Base-by-base conservation (phyloP, 129 eudicot genomes). In the Flaveria robusta region DNA sequence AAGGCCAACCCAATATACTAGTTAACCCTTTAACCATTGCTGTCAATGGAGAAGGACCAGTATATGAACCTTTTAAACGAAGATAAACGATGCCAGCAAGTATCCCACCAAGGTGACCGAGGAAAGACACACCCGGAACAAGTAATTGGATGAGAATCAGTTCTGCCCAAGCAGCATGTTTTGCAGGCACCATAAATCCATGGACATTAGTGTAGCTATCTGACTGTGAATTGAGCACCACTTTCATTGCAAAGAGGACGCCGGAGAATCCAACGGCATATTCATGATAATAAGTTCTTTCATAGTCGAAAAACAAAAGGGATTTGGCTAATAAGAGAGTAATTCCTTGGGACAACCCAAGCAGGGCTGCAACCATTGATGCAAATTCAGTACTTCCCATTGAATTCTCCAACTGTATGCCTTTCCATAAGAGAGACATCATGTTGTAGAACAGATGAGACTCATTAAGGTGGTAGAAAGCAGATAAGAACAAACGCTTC, bases 391-490 rank as follows among this genome's bases (percentile, higher is more conserved):
- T 67, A 37, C 97, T 91, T 43, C 97, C 96, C 96, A 88, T 79
- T 75, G 85, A 78, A 50, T 73, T 76, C 85, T 94, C 97, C 85
- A 94, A 67, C 76, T 88, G 96, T 80, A 91, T 80, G 14, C 98
- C 98, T 68, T 94, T 94, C 98, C 98, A 94, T 71, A 91, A 71
- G 42, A 94, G 97, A 29, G 98, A 94, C 71, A 94, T 68, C 98
- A 94, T 94, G 77, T 94, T 94, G 86, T 82, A 94, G 27, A 85
- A 88, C 18, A 94, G 87, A 82, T 94, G 98, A 42, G 97, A 47
- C 46, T 94, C 98, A 41, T 76, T 83, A 23, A 89, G 77, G 81
- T 94, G 98, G 66, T 94, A 94, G 76, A 91, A 91, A 18, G 97
- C 86, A 16, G 98, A 94, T 79, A 94, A 78, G 74, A 94, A 74